A percentile compares a stretch with the other conserved stretches of the same genome.
Evolutionary conservation across 352 stramenopile genomes (phyloP).

Genomic region (Phytophthora syringae): DNA sequence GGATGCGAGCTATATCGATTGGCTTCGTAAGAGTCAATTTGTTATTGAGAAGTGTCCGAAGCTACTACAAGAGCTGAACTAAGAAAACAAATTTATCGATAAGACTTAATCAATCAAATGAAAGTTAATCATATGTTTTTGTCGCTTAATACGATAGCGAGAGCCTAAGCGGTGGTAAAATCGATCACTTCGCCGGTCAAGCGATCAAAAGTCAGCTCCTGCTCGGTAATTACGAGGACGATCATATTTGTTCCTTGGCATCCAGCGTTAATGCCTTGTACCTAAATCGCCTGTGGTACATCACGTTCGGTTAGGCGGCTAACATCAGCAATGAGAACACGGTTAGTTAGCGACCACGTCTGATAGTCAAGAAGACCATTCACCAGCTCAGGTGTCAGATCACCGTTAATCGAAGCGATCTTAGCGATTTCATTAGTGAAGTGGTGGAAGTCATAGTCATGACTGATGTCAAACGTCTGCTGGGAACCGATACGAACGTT

Average conservation of each 20-base stretch:
- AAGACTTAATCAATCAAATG: not conserved
- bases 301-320: no score
- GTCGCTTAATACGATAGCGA: not conserved
- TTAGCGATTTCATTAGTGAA: constrained; percentile 31
- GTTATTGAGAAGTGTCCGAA: no score
- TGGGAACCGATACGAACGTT: constrained; percentile 16
- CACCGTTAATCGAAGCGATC: constrained; percentile 31
- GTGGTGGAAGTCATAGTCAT: constrained; percentile 29
- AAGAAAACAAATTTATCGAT: no score
- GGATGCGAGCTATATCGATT: no score
- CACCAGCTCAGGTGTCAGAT: constrained; percentile 14
- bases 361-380: constrained; percentile 37
- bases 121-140: constrained; percentile 19
- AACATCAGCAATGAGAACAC: constrained; percentile 19
- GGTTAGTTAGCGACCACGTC: constrained; percentile 23
- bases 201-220: no score
- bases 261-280: no score
- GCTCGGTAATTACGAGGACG: no score
- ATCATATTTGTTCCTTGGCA: no score
- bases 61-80: no score
- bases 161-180: not conserved
- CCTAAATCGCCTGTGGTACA: no score
- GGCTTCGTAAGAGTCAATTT: no score
- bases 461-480: constrained; percentile 28
- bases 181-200: no score